phyloP scores from a whole-genome alignment of 148 eudicot genomes.

The Cornus suecica region DNA sequence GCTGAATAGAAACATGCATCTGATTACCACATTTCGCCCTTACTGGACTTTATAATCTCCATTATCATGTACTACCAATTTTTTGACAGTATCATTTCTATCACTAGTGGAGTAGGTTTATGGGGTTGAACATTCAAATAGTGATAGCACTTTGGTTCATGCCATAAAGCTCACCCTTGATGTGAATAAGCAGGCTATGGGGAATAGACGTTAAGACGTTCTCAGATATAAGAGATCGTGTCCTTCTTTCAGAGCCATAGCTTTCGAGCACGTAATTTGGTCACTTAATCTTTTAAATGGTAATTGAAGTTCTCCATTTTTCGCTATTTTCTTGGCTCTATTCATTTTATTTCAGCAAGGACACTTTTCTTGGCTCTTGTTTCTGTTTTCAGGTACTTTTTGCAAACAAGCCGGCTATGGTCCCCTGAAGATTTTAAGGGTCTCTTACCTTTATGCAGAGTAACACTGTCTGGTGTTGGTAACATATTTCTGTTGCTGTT shows the following conservation, averaged over 20 bases:
- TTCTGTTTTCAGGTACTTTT: neutral
- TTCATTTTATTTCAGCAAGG: no score
- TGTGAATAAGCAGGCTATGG: conserved; percentile 65
- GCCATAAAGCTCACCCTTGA: neutral
- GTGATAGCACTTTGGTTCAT: neutral
- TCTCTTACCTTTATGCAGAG: neutral
- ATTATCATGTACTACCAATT: no score
- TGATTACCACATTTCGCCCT: neutral
- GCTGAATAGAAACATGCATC: neutral
- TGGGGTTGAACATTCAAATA: neutral
- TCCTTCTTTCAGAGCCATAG: conserved; percentile 41
- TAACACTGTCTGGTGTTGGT: neutral
- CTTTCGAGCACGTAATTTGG: neutral
- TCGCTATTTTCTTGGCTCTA: neutral
- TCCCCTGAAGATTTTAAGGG: neutral
- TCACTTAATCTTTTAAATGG: neutral
- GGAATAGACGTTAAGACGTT: conserved; percentile 68
- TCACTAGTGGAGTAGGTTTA: neutral
- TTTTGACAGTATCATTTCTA: no score
- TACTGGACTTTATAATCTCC: neutral
- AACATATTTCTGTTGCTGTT: neutral
- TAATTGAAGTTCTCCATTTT: neutral
- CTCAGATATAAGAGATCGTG: conserved; percentile 52
- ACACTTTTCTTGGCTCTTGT: neutral
- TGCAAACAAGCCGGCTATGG: neutral